phyloP scores from a whole-genome alignment of 345 rosid species.

The Pugionium dolabratum region DNA sequence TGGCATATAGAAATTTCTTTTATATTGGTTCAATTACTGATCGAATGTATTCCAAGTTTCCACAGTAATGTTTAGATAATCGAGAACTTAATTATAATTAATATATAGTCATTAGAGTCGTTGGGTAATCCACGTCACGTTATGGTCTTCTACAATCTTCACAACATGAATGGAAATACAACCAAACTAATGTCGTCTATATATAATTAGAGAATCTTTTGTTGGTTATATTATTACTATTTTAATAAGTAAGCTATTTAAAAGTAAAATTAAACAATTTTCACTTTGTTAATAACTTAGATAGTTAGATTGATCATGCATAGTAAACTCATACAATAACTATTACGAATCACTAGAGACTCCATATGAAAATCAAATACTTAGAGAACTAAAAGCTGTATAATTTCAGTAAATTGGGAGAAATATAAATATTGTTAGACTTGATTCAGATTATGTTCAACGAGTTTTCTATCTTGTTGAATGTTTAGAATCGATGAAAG shows the following conservation, averaged over 20 bases:
- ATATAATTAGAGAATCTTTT: not conserved
- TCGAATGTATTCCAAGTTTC: conserved; percentile 10
- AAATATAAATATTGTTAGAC: conserved; percentile 6
- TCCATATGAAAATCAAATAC: too few species aligned
- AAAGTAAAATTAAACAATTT: too few species aligned
- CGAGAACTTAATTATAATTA: not conserved
- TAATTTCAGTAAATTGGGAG: not conserved
- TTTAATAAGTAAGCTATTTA: too few species aligned
- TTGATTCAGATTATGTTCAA: too few species aligned
- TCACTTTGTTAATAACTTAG: too few species aligned
- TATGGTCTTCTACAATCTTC: conserved; percentile 15
- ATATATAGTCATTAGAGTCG: conserved; percentile 1
- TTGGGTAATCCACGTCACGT: conserved; percentile 22
- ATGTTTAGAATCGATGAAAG: too few species aligned
- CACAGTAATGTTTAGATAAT: conserved; percentile 4
- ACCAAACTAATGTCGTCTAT: not conserved
- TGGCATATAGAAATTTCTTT: not conserved
- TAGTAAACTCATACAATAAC: too few species aligned
- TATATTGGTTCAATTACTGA: not conserved
- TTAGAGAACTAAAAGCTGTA: too few species aligned
- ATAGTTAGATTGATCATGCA: too few species aligned
- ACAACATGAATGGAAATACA: conserved; percentile 11
- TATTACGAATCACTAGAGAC: too few species aligned
- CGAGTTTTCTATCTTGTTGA: too few species aligned
- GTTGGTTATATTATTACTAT: not conserved